A percentile compares a stretch with the other conserved stretches of the same genome.
Evolutionary conservation across 2,329 filamentous ascomycete species (phyloP).

Genomic region (Sarocladium oryzae): DNA sequence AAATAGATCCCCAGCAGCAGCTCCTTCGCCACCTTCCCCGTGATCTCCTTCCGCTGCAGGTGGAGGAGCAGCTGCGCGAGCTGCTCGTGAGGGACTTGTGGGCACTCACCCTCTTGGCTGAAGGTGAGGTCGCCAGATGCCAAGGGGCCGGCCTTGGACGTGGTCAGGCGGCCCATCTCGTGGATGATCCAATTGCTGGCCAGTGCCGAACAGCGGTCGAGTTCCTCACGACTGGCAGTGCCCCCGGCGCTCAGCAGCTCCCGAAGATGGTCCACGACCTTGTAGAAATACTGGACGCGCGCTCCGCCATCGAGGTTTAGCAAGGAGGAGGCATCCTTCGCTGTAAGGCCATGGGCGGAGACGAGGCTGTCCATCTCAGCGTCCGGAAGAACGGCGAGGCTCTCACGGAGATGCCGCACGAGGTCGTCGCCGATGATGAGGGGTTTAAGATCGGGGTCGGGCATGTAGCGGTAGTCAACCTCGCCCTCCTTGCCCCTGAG

Average conservation of each 20-base stretch:
- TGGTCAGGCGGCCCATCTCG: slow-evolving; percentile 63
- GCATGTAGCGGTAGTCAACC: slow-evolving; percentile 98
- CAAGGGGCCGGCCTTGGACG: slow-evolving; percentile 35
- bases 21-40: slow-evolving; percentile 51
- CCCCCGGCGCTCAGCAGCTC: slow-evolving; percentile 16
- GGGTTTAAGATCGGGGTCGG: slow-evolving; percentile 83
- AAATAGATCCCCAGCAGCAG: slow-evolving; percentile 47
- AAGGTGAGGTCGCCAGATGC: slow-evolving; percentile 29
- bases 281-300: slow-evolving; percentile 75
- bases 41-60: slow-evolving; percentile 43
- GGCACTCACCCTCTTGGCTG: slow-evolving; percentile 40
- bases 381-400: slow-evolving; percentile 68
- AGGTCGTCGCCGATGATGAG: slow-evolving; percentile 68
- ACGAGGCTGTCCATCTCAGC: slow-evolving; percentile 58
- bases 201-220: slow-evolving; percentile 24
- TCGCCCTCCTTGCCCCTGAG: slow-evolving; percentile 92
- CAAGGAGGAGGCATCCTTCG: slow-evolving; percentile 79
- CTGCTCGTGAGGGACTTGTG: slow-evolving; percentile 36
- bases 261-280: slow-evolving; percentile 48
- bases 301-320: slow-evolving; percentile 71
- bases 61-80: slow-evolving; percentile 46
- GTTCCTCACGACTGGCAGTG: slow-evolving; percentile 10
- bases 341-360: slow-evolving; percentile 57
- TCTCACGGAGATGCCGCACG: slow-evolving; percentile 53
- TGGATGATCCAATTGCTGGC: slow-evolving; percentile 66